These are phyloP conservation scores for Tephrocybe sp. DNA, from an alignment of 768 basidiomycete species.

Conservation along the genomic window DNA sequence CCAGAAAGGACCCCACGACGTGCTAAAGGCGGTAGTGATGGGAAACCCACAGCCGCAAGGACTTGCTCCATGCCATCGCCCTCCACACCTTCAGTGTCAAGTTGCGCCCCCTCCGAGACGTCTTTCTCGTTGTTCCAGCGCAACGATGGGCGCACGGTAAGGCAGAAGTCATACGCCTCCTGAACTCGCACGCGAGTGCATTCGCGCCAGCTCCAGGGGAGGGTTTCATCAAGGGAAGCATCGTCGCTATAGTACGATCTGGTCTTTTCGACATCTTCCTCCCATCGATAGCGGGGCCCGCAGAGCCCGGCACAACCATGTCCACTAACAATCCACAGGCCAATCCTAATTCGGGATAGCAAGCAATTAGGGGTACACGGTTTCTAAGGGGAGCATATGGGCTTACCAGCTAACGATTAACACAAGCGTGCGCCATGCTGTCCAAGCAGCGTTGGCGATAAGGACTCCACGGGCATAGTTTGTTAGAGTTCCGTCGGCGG, in stretches of 20 bases:
- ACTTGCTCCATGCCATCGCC: slow-evolving; percentile 56
- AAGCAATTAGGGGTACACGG: slow-evolving; percentile 2
- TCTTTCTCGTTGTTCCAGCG: slow-evolving; percentile 35
- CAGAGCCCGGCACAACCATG: slow-evolving; percentile 80
- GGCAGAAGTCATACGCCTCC: slow-evolving; percentile 82
- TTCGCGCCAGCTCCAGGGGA: slow-evolving; percentile 82
- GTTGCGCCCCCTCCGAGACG: slow-evolving; percentile 28
- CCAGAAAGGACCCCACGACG: slow-evolving; percentile 59
- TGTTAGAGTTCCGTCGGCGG: slow-evolving; percentile 64
- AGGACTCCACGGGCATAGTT: slow-evolving; percentile 78
- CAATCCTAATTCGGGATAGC: slow-evolving; percentile 47
- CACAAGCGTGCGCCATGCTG: slow-evolving; percentile 71
- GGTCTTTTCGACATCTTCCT: slow-evolving; percentile 67
- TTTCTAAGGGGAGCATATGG: background rate
- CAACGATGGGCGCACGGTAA: slow-evolving; percentile 32
- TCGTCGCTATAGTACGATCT: slow-evolving; percentile 51
- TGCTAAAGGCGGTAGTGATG: slow-evolving; percentile 51
- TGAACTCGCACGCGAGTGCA: slow-evolving; percentile 68
- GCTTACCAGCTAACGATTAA: slow-evolving; percentile 71
- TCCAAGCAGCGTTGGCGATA: slow-evolving; percentile 79
- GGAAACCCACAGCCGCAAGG: slow-evolving; percentile 56
- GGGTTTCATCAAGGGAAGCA: slow-evolving; percentile 45
- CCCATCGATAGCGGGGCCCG: slow-evolving; percentile 83
- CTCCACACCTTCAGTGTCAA: slow-evolving; percentile 19
- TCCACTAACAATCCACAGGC: slow-evolving; percentile 78